Conservation (phyloP, 208 protist species). For the Leishmania mexicana region DNA sequence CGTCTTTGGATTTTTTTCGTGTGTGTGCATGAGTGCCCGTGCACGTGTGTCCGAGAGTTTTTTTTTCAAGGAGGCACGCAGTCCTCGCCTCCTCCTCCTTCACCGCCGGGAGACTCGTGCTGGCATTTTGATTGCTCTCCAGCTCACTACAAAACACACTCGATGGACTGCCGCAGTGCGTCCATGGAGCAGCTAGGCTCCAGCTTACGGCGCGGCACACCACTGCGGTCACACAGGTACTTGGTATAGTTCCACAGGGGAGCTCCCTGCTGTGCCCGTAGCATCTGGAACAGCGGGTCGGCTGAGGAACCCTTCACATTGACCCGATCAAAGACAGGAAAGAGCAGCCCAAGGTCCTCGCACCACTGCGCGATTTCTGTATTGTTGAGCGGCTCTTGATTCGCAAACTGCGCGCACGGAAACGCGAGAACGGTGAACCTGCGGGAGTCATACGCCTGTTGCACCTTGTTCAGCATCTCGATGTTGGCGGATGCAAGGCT, state of each 20-base stretch:
- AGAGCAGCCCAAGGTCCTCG: slow-evolving; percentile 27
- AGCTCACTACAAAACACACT: slow-evolving; percentile 17
- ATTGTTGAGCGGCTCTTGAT: slow-evolving; percentile 60
- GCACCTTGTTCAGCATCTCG: slow-evolving; percentile 46
- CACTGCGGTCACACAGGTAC: slow-evolving; percentile 59
- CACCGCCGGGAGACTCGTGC: neutral
- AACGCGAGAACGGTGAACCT: slow-evolving; percentile 65
- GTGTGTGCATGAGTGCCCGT: neutral
- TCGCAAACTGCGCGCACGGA: slow-evolving; percentile 67
- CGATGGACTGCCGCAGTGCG: slow-evolving; percentile 26
- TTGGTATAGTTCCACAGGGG: slow-evolving; percentile 81
- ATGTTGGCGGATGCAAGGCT: slow-evolving; percentile 53
- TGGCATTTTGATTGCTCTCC: neutral
- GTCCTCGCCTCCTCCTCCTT: neutral
- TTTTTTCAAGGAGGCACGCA: neutral
- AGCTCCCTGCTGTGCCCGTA: slow-evolving; percentile 47
- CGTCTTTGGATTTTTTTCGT: neutral
- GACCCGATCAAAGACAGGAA: slow-evolving; percentile 66
- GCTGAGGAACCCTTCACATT: slow-evolving; percentile 51
- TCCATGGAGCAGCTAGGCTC: slow-evolving; percentile 28
- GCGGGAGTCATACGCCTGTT: slow-evolving; percentile 28
- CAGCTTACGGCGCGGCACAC: slow-evolving; percentile 39
- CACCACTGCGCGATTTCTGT: slow-evolving; percentile 46
- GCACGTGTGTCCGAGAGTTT: neutral
- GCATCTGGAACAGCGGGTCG: slow-evolving; percentile 61